Evolutionary conservation across 495 filamentous ascomycete species (phyloP), one percentile per base, ranked within the genome.

Genomic region (Immersiella caudata): DNA sequence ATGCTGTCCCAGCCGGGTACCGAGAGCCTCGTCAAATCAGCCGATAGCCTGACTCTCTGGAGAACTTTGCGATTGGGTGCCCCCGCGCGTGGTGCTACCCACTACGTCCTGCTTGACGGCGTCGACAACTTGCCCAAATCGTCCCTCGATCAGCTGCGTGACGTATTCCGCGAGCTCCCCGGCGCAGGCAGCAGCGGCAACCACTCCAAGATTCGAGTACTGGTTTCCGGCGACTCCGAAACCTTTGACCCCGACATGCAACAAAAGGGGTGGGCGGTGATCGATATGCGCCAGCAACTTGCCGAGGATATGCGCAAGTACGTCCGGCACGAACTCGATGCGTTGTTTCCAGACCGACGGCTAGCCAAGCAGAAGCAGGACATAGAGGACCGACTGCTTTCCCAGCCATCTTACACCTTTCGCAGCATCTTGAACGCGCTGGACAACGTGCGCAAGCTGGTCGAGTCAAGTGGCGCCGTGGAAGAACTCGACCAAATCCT

Each of bases 91-190:
- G 35, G 52, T 40, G 56, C 63, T 21, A 58, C 63, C 18, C 63
- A 65, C 29, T 58, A 58, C 29, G 36, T 65, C 25, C 26, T 65
- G 6, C 25, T 65, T n/a, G 63, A 65, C 24, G 63, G 12, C 6
- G 5, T 65, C 12, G 63, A 65, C n/a, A 46, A 55, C 26, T 51
- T 65, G 16, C 50, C n/a, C 7, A n/a, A 21, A n/a, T 18, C 24
- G 18, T 50, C 26, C n/a, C 20, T 57, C 16, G 51, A 58, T n/a
- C n/a, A 65, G 26, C 24, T 65, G 27, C 63, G 22, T 14, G 36
- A 36, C 8, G 50, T 59, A 2, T 58, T 65, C 50, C 12, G 36
- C 20, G n/a, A 49, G 20, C 12, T 14, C 2, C 63, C 36, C 11
- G 25, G 6, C 7, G 4, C 27, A 18, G 18, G 25, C 12, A 50